Conservation (phyloP, 2,329 filamentous ascomycete species). For the Pseudopithomyces maydicus region DNA sequence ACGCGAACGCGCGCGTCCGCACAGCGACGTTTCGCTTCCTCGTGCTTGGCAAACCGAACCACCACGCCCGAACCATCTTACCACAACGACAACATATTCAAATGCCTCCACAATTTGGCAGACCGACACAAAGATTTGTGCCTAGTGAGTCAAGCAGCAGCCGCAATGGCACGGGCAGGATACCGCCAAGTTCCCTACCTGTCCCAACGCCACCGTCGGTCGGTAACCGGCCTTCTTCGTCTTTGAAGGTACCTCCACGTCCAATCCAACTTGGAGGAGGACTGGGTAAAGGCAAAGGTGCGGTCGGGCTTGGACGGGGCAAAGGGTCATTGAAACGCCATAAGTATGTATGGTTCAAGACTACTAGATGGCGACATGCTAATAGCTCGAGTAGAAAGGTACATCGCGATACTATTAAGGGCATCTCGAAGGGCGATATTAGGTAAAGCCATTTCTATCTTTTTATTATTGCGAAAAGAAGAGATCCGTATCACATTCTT, state of each 20-base stretch:
- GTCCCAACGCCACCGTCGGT: neutral
- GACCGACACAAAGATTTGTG: neutral
- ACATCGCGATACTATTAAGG: slow-evolving; percentile 37
- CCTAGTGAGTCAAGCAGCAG: too few relatives aligned
- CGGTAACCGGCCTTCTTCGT: neutral
- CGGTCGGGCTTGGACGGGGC: neutral
- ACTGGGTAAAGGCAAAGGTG: slow-evolving; percentile 26
- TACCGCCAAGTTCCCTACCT: too few relatives aligned
- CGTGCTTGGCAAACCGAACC: neutral
- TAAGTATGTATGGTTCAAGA: slow-evolving; percentile 19
- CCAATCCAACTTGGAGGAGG: slow-evolving; percentile 22
- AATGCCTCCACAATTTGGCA: neutral
- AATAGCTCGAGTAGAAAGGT: slow-evolving; percentile 30
- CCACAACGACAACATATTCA: neutral
- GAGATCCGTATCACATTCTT: too few relatives aligned
- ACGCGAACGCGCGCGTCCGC: neutral
- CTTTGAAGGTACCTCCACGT: slow-evolving; percentile 12
- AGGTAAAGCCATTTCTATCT: slow-evolving; percentile 24
- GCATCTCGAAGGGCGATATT: slow-evolving; percentile 43
- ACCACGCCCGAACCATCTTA: neutral
- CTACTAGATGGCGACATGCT: slow-evolving; percentile 4
- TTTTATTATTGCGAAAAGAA: too few relatives aligned
- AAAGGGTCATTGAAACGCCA: slow-evolving; percentile 27
- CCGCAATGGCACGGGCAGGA: too few relatives aligned
- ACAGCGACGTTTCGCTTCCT: too few relatives aligned